Evolutionary conservation across 768 basidiomycete species (phyloP).

Genomic region (Obba rivulosa): DNA sequence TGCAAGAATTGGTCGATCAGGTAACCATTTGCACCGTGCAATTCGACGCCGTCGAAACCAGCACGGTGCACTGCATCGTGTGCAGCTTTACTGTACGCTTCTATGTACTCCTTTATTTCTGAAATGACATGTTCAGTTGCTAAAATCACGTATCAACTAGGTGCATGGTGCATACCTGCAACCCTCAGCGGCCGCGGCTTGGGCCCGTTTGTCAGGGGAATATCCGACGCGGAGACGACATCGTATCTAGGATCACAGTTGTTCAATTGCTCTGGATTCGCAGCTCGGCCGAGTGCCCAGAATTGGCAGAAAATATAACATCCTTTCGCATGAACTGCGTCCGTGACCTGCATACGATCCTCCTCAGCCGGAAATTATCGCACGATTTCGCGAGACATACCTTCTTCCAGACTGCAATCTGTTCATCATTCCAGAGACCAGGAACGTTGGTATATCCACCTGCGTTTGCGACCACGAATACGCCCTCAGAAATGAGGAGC

Average conservation of each 20-base stretch:
- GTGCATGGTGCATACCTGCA: too few species aligned
- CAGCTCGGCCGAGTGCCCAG: slow-evolving; percentile 50
- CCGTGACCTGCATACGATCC: slow-evolving; percentile 43
- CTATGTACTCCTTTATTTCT: slow-evolving; percentile 33
- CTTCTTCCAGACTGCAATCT: slow-evolving; percentile 47
- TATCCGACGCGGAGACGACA: slow-evolving; percentile 18
- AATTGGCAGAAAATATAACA: slow-evolving; percentile 49
- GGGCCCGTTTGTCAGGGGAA: slow-evolving; percentile 14
- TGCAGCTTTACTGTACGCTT: slow-evolving; percentile 18
- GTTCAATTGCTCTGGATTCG: slow-evolving; percentile 26
- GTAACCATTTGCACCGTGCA: slow-evolving; percentile 28
- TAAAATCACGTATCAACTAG: too few species aligned
- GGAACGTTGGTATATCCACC: slow-evolving; percentile 48
- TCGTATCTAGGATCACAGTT: slow-evolving; percentile 25
- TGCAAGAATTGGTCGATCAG: slow-evolving; percentile 39
- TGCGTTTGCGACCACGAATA: slow-evolving; percentile 43
- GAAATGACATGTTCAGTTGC: not conserved
- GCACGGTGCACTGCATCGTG: slow-evolving; percentile 28
- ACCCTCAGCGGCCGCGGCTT: slow-evolving; percentile 17
- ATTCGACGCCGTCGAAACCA: slow-evolving; percentile 46
- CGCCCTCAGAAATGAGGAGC: slow-evolving; percentile 53
- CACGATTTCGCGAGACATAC: slow-evolving; percentile 34
- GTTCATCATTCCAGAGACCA: slow-evolving; percentile 60
- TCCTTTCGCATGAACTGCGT: slow-evolving; percentile 48
- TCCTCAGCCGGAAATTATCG: slow-evolving; percentile 50